A percentile compares a stretch with the other conserved stretches of the same genome.
Evolutionary conservation across 257 asterid species (phyloP).

Genomic region (Cinchona pubescens): DNA sequence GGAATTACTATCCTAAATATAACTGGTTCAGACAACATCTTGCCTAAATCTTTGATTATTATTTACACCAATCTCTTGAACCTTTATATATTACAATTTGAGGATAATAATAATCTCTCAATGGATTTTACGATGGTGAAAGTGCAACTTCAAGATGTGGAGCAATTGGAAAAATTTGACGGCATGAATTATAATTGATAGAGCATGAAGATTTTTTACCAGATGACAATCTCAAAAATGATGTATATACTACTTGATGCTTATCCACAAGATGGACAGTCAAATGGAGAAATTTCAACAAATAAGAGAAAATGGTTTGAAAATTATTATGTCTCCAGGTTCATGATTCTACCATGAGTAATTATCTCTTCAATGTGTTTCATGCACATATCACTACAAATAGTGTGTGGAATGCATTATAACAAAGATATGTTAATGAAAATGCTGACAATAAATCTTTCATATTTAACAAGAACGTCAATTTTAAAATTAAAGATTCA

Average conservation of each 20-base stretch:
- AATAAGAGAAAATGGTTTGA: neutral
- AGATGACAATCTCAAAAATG: neutral
- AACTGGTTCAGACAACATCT: too few species aligned
- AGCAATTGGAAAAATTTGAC: neutral
- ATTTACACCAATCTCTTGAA: too few species aligned
- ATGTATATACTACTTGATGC: neutral
- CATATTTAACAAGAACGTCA: neutral
- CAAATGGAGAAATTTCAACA: neutral
- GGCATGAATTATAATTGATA: neutral
- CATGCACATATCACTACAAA: neutral
- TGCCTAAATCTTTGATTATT: too few species aligned
- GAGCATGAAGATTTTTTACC: neutral
- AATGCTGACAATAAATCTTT: neutral
- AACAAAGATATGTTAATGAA: too few species aligned
- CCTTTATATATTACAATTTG: too few species aligned
- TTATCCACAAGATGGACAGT: slow-evolving; percentile 3
- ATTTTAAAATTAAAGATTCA: neutral
- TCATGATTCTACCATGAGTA: neutral
- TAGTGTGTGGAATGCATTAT: neutral
- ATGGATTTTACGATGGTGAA: too few species aligned
- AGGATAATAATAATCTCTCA: too few species aligned
- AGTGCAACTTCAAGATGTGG: neutral
- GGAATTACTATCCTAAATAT: too few species aligned
- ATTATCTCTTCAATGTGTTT: neutral
- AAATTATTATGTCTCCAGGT: neutral